Base-by-base conservation (phyloP, 2,329 filamentous ascomycete genomes). In the Calonectria pteridis region DNA sequence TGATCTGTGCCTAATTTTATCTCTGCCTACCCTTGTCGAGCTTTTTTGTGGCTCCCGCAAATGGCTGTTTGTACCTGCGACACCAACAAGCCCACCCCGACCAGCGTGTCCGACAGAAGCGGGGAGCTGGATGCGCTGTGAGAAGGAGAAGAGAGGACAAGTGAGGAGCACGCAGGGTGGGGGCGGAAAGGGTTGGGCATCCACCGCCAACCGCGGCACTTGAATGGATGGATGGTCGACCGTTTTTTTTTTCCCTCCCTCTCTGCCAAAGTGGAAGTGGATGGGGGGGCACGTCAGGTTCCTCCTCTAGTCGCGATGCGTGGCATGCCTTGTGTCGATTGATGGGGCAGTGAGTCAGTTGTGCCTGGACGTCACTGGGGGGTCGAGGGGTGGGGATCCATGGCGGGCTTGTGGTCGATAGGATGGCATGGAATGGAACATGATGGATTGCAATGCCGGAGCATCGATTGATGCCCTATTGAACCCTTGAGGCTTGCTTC, bases 311-410 rank as follows among this genome's bases (percentile, higher is more conserved):
- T 35, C 37, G 29, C 63, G 67, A 69, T 69, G 67, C 67, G 67
- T 69, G 67, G 67, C 67, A 69, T 35, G 67, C 67, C 10, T 29
- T 68, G 66, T 68, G 66, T 68, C 51, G 66, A 68, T 59, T 9
- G 64, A 59, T 16, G 65, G 63, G 37, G 28, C 35, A 59, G 51
- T 68, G 66, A 68, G 66, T 68, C 66, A 68, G 53, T 59, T 59
- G 65, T 68, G 51, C 65, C 65, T 68, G 65, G 66, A 59, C 33
- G 66, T 40, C 51, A 55, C 40, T 59, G 35, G 31, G 35, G 35
- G 28, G 20, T 10, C 43, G 11, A 23, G 43, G 51, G 43, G 66
- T 46, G 37, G 66, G 51, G 66, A 59, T 43, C 66, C 51, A 40
- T 68, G 51, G 28, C 6, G 37, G 28, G 23, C 49, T 43, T 6